phyloP scores from a whole-genome alignment of 805 yeast species.

The Wickerhamiella brachini region DNA sequence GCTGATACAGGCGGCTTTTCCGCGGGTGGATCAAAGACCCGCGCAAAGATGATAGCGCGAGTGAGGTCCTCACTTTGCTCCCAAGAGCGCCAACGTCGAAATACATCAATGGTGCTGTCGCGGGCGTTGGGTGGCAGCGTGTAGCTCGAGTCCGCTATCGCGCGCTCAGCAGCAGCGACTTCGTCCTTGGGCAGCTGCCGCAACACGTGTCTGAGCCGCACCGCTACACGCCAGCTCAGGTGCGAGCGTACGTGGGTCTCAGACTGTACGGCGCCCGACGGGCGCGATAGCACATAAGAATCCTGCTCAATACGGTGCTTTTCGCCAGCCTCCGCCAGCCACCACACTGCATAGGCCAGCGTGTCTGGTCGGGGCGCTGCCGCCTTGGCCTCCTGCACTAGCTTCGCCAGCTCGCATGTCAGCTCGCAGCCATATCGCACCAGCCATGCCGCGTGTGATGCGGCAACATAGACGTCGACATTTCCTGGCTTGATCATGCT shows the following conservation, averaged over 20 bases:
- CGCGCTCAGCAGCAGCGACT: slow-evolving; percentile 25
- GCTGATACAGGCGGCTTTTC: not conserved
- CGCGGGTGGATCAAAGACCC: slow-evolving; percentile 4
- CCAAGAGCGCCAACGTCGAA: slow-evolving; percentile 83
- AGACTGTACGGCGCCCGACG: slow-evolving; percentile 66
- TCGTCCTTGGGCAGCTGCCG: slow-evolving; percentile 44
- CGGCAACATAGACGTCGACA: not conserved
- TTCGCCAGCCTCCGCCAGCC: slow-evolving; percentile 30
- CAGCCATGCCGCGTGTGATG: not conserved
- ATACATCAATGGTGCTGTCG: slow-evolving; percentile 40
- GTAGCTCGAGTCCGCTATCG: slow-evolving; percentile 26
- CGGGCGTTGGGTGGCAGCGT: slow-evolving; percentile 39
- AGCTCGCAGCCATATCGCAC: not conserved
- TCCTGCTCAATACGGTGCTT: slow-evolving; percentile 54
- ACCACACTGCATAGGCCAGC: not conserved
- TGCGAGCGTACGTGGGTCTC: slow-evolving; percentile 62
- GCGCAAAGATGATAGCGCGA: slow-evolving; percentile 18
- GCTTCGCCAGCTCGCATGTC: not conserved
- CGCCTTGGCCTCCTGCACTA: not conserved
- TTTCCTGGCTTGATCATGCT: not conserved
- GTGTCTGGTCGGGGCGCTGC: not conserved
- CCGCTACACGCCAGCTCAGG: slow-evolving; percentile 78
- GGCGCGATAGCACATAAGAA: slow-evolving; percentile 80
- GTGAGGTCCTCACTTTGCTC: slow-evolving; percentile 32
- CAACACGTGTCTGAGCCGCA: slow-evolving; percentile 63